Conservation (phyloP, 1,139 yeast genomes). For the Blastobotrys buckinghamii region DNA sequence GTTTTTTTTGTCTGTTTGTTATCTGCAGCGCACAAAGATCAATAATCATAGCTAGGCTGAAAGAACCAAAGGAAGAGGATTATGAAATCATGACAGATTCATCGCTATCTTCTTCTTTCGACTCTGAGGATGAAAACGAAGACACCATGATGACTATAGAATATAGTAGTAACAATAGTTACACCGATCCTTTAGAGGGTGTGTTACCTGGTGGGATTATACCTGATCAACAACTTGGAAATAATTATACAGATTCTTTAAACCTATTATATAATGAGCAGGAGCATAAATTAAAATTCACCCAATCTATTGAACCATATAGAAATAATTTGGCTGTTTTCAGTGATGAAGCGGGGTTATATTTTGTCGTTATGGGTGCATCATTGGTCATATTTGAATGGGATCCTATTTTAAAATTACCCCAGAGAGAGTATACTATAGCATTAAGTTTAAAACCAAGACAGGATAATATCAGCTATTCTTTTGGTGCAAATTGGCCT, state of each 20-base stretch:
- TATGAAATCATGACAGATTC: too few relatives aligned
- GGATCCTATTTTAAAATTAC: slow-evolving; percentile 18
- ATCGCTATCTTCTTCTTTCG: too few relatives aligned
- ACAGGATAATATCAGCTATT: slow-evolving; percentile 18
- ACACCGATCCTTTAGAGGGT: not conserved
- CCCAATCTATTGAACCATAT: slow-evolving; percentile 15
- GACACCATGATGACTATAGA: not conserved
- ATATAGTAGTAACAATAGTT: too few relatives aligned
- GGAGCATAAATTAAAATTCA: not conserved
- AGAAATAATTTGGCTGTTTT: slow-evolving; percentile 25
- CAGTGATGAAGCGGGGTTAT: slow-evolving; percentile 16
- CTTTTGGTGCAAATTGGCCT: slow-evolving; percentile 26
- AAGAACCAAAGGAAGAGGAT: too few relatives aligned
- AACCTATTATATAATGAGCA: not conserved
- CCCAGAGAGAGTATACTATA: slow-evolving; percentile 14
- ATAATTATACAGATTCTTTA: not conserved
- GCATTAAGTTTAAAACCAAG: slow-evolving; percentile 19
- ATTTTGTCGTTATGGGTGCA: slow-evolving; percentile 22
- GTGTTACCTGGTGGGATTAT: slow-evolving; percentile 2
- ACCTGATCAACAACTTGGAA: slow-evolving; percentile 4
- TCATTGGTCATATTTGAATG: slow-evolving; percentile 18
- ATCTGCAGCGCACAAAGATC: too few relatives aligned
- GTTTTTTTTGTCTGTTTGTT: too few relatives aligned
- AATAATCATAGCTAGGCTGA: too few relatives aligned
- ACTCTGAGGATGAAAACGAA: not conserved